Base-by-base conservation (phyloP, 257 asterid species). In the Nicotiana paniculata region DNA sequence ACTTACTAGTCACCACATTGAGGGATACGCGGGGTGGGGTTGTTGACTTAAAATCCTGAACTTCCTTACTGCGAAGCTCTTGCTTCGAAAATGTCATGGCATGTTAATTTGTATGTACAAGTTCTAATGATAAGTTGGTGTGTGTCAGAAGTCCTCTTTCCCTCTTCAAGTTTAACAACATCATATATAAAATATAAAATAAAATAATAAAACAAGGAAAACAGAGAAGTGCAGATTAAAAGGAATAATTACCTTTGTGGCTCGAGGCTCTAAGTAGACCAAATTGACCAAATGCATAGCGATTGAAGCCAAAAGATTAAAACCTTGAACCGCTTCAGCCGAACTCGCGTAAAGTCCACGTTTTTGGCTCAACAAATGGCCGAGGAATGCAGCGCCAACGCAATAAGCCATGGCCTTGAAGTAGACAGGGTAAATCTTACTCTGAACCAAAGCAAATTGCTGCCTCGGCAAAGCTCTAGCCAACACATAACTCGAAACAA, bases 381-480 rank as follows among this genome's bases (percentile, higher is more conserved):
- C 97, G 32, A 91, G 3, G 80, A 93, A 70, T 0, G 94, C 89
- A 62, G 82, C 6, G 37, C 92, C 98, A 54, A 94, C 83, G 33
- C 91, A 55, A 81, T 48, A 89, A 65, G 90, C 93, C 99, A 91
- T 88, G 18, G 91, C 91, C 90, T 79, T 90, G 80, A 96, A 96
- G 81, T 96, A 96, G 58, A 86, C 90, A 0, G 93, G 97, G 79
- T 93, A 96, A 4, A 94, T 85, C 92, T 87, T 91, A 83, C 94
- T 92, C 85, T 96, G 99, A 76, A 90, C 91, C 69, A 85, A 17
- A 0, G 91, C 96, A 80, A 91, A 94, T 86, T 92, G 99, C 17
- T 89, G 92, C 88, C 92, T 88, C 0, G 97, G 91, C 92, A 96
- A 37, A 8, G 90, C 90, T 28, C 78, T 76, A 0, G 98, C 93